phyloP scores from a whole-genome alignment of 805 yeast genomes.

The Kodamaea hsintzibuensis region DNA sequence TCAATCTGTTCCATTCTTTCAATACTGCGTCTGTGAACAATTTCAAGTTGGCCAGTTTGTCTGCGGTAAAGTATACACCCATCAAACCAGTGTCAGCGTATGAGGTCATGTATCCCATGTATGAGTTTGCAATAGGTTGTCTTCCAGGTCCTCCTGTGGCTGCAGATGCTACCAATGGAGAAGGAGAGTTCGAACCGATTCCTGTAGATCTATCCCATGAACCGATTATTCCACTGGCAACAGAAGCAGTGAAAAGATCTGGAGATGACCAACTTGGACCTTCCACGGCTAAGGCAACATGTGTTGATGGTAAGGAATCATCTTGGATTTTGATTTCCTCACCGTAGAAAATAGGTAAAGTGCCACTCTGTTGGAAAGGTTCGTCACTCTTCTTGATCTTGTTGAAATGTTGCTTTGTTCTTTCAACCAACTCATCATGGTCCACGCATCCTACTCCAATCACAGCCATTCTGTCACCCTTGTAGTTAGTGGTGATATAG shows the following conservation, averaged over 20 bases:
- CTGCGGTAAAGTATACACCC: conserved; percentile 93
- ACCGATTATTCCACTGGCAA: conserved; percentile 95
- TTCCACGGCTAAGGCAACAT: conserved; percentile 93
- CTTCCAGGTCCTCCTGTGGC: conserved; percentile 57
- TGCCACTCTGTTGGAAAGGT: conserved; percentile 74
- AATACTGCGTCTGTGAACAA: conserved; percentile 72
- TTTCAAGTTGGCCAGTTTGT: conserved; percentile 65
- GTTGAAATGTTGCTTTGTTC: conserved; percentile 78
- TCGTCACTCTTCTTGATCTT: conserved; percentile 59
- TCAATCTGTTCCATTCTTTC: conserved; percentile 86
- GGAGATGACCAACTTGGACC: conserved; percentile 98
- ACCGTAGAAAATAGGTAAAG: conserved; percentile 76
- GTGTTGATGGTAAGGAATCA: conserved; percentile 80
- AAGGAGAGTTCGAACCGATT: conserved; percentile 78
- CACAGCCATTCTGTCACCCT: conserved; percentile 97
- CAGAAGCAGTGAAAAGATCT: conserved; percentile 92
- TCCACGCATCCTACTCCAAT: conserved; percentile 95
- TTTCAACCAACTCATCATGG: conserved; percentile 76
- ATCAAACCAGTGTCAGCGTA: conserved; percentile 97
- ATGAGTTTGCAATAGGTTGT: conserved; percentile 83
- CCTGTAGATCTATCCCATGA: conserved; percentile 96
- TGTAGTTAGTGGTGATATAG: conserved; percentile 84
- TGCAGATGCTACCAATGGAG: conserved; percentile 74
- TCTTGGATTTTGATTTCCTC: conserved; percentile 87
- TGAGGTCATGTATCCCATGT: conserved; percentile 94